These are phyloP conservation scores for Penicillium hordei DNA, from an alignment of 2,329 filamentous ascomycete genomes.

Conservation along the genomic window DNA sequence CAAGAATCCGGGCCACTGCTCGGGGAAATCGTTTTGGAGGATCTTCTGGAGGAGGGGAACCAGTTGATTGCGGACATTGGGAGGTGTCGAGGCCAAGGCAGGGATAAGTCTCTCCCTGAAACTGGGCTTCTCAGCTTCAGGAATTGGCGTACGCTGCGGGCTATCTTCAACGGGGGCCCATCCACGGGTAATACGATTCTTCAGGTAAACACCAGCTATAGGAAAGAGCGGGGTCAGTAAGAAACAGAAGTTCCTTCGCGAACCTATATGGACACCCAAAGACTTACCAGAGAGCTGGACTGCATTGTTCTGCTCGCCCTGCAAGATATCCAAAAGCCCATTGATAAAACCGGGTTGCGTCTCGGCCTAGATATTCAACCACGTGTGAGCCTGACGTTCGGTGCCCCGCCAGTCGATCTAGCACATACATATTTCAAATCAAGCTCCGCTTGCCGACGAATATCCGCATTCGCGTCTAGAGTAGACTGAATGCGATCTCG, in stretches of 20 bases:
- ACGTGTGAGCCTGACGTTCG: conserved; percentile 20
- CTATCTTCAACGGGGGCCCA: conserved; percentile 80
- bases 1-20: conserved; percentile 91
- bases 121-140: conserved; percentile 83
- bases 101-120: conserved; percentile 88
- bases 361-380: conserved; percentile 66
- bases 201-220: conserved; percentile 91
- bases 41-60: conserved; percentile 95
- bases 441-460: conserved; percentile 61
- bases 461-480: conserved; percentile 62
- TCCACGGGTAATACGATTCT: conserved; percentile 92
- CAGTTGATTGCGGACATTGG: conserved; percentile 85
- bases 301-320: conserved; percentile 79
- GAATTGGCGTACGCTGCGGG: conserved; percentile 70
- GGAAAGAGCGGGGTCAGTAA: conserved; percentile 23
- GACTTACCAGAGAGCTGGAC: conserved; percentile 84
- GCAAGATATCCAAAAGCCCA: conserved; percentile 84
- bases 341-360: conserved; percentile 86
- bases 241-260: conserved; percentile 1
- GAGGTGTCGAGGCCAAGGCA: conserved; percentile 75
- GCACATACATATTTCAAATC: conserved; percentile 63
- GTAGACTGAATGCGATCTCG: conserved; percentile 65
- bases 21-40: conserved; percentile 90
- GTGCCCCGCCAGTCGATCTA: conserved; percentile 14
- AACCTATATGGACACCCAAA: conserved; percentile 3